Base-by-base conservation (phyloP, 805 yeast genomes). In the Barnettozyma sucrosica region DNA sequence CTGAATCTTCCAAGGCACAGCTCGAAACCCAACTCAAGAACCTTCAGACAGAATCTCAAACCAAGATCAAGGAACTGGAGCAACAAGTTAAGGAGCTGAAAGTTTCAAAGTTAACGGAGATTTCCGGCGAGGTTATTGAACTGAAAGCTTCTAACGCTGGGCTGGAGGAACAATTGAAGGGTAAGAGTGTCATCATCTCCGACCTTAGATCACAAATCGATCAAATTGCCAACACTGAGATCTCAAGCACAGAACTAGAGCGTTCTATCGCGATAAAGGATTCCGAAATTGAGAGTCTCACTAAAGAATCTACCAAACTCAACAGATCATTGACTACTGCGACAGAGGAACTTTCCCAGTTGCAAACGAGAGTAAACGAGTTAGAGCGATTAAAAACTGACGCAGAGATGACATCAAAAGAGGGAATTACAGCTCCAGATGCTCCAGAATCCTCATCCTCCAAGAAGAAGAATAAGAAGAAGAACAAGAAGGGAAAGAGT, bases 381-480 rank as follows among this genome's bases (percentile, higher is more conserved):
- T 43, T 44, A 36, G 41, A 43, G 25, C 50, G 51, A 21, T 41
- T 56, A 37, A 41, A 52, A 11, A 25, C 52, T 23, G 48, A 18
- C 21, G 14, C 19, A 5, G 8, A 34, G 21, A 4, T 34, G 21
- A 21, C 10, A 34, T 10, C 21, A 16, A 19, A 16, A 16, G 21
- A 34, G 14, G 14, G 14, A 16, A 19, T 4, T 10, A 20, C 37
- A 3, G 37, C 6, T 34, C 37, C 14, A 34, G 37, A 18, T 16
- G 14, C 11, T 8, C 37, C 10, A 34, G 19, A 16, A 16, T 11
- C 26, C 7, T 20, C 26, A 18, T 37, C n/a, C 18, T 32, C 33
- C 37, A 56, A 55, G 32, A 58, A 47, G 34, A 56, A 49, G 41
- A 57, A 52, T 36, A 53, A 51, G 44, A 56, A 55, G 46, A 52